phyloP scores from a whole-genome alignment of 495 filamentous ascomycete genomes.

The Astrothelium subdiscretum region DNA sequence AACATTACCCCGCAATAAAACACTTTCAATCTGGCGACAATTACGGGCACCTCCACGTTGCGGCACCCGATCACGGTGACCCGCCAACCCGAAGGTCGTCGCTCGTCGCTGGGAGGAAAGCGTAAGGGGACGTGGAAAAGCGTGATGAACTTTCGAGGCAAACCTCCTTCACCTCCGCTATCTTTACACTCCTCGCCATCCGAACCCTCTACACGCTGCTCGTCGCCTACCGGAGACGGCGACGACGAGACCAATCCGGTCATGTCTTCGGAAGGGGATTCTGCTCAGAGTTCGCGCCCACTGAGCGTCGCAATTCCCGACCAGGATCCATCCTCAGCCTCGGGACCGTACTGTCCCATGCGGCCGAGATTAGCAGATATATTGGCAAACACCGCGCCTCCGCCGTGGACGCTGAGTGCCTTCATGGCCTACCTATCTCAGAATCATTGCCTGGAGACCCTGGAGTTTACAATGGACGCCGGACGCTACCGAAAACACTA shows the following conservation, averaged over 20 bases:
- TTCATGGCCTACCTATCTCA: slow-evolving; percentile 97
- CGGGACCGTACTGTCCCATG: slow-evolving; percentile 55
- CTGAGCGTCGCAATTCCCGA: slow-evolving; percentile 49
- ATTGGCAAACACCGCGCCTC: slow-evolving; percentile 70
- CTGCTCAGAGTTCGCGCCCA: slow-evolving; percentile 39
- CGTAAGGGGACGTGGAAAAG: background rate
- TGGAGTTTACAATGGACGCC: slow-evolving; percentile 96
- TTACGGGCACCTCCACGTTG: background rate
- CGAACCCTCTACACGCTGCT: slow-evolving; percentile 1
- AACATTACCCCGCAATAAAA: background rate
- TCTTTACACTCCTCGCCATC: slow-evolving; percentile 9
- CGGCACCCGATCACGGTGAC: background rate
- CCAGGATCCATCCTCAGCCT: slow-evolving; percentile 7
- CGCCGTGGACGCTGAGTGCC: slow-evolving; percentile 84
- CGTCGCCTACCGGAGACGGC: slow-evolving; percentile 45
- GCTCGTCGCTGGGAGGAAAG: background rate
- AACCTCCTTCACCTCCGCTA: slow-evolving; percentile 10
- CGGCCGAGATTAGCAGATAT: slow-evolving; percentile 80
- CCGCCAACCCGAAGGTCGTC: background rate
- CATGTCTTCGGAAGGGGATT: slow-evolving; percentile 29
- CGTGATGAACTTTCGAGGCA: slow-evolving; percentile 3
- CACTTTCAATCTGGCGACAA: slow-evolving; percentile 1
- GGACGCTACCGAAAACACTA: slow-evolving; percentile 78
- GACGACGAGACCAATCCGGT: slow-evolving; percentile 30
- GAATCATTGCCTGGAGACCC: slow-evolving; percentile 92